phyloP scores from a whole-genome alignment of 768 basidiomycete species.

The Tricholoma bakamatsutake region DNA sequence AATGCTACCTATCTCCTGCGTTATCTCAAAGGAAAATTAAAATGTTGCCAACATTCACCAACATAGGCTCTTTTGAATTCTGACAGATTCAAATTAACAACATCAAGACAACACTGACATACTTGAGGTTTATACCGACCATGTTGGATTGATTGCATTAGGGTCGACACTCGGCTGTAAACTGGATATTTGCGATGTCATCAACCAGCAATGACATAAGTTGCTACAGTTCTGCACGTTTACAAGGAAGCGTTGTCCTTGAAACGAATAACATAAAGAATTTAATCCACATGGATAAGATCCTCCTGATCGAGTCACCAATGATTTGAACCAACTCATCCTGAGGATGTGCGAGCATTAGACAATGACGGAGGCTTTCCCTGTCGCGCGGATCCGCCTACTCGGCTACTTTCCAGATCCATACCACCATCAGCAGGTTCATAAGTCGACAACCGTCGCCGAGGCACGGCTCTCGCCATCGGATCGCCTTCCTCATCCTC shows the following conservation, averaged over 20 bases:
- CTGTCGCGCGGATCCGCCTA: conserved; percentile 1
- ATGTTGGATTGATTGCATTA: too few relatives aligned
- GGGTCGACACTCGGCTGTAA: too few relatives aligned
- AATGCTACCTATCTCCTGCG: background rate
- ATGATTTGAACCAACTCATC: background rate
- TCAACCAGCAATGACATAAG: too few relatives aligned
- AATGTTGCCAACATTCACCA: too few relatives aligned
- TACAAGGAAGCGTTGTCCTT: background rate
- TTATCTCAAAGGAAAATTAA: too few relatives aligned
- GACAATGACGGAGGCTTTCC: background rate
- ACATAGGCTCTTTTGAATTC: too few relatives aligned
- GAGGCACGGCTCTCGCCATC: conserved; percentile 7
- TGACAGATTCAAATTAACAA: too few relatives aligned
- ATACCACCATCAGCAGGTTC: conserved; percentile 41
- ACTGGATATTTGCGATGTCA: too few relatives aligned
- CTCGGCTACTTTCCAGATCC: conserved; percentile 39
- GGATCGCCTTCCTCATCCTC: conserved; percentile 15
- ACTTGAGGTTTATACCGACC: too few relatives aligned
- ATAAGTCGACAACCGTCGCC: conserved; percentile 42
- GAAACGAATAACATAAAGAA: background rate
- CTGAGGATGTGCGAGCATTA: background rate
- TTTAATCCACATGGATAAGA: background rate
- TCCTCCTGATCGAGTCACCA: background rate
- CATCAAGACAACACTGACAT: too few relatives aligned
- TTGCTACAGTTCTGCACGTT: too few relatives aligned